Evolutionary conservation across 1,284 basidiomycete species (phyloP), one percentile per base, ranked within the genome.

Genomic region (Ganoderma meredithae): DNA sequence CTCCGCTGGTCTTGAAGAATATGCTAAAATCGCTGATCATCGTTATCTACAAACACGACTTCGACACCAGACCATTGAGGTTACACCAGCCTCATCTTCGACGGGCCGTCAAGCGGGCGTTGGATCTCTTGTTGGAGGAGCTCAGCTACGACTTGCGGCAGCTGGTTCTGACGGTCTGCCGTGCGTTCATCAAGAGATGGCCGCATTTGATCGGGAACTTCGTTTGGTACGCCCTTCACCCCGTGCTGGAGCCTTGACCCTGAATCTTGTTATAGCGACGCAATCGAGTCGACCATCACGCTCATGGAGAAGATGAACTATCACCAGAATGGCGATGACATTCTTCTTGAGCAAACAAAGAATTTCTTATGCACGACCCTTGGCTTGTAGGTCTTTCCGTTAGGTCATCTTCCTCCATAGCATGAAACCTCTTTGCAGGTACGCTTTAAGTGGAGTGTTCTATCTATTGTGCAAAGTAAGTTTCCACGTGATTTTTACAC

Each of bases 1-100:
- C 90, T 0, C 81, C 85, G 52, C 73, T 87, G 60, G 85, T 84
- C 2, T 74, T 86, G 69, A 91, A 91, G 76, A 84, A 82, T 64
- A 74, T 90, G 58, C 78, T 92, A 60, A 90, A 92, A 77, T 81
- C 84, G 0, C 71, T 91, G n/a, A 83, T 88, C 67, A 85, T 91
- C 43, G 81, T 88, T 69, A 83, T 91, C 33, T 88, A 88, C 79
- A 92, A 92, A 77, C 88, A 91, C 69, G 88, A 92, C 74, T 86
- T 92, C 65, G 86, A 88, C 59, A 85, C 83, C 65, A 79, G 74
- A 39, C 77, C 83, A 22, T 79, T 92, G 63, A 82, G 79, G 65
- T 85, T 87, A 73, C 80, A 90, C 39, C 88, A 89, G 63, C 81
- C 80, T 31, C 70, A 79, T 27, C 79, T 92, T 5, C 84, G 87